Evolutionary conservation across 176 grass and related monocot genomes (phyloP).

Genomic region (Carex parvula): DNA sequence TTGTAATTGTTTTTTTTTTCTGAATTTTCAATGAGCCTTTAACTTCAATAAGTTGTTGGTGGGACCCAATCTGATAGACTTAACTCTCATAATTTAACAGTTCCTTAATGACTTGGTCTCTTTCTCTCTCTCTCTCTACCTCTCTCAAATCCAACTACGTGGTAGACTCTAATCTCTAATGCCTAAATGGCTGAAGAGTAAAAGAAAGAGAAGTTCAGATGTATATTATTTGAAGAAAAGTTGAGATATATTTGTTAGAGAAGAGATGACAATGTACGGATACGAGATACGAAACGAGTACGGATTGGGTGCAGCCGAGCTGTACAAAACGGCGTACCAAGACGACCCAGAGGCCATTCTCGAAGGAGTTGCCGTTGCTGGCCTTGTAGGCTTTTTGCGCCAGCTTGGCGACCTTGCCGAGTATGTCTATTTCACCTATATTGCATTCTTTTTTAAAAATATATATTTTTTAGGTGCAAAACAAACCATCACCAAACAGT

Average conservation of each 20-base stretch:
- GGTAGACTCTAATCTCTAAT: constrained; percentile 6
- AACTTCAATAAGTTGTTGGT: constrained; percentile 20
- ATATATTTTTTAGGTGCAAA: neutral
- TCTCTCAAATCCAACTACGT: constrained; percentile 19
- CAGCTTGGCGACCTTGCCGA: constrained; percentile 91
- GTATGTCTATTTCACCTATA: constrained; percentile 29
- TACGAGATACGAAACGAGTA: constrained; percentile 72
- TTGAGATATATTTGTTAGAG: neutral
- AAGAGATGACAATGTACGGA: constrained; percentile 62
- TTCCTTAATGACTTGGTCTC: constrained; percentile 5
- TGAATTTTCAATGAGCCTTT: constrained; percentile 12
- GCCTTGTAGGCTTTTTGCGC: constrained; percentile 73
- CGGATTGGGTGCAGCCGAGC: constrained; percentile 53
- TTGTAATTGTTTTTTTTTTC: neutral
- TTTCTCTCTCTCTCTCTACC: neutral
- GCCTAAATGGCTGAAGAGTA: constrained; percentile 25
- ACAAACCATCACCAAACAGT: neutral
- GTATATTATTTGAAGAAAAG: neutral
- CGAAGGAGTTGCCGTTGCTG: constrained; percentile 79
- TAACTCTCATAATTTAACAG: constrained; percentile 18
- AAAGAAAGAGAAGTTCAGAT: neutral
- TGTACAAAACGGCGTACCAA: constrained; percentile 49
- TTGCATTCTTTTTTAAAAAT: neutral
- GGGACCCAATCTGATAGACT: constrained; percentile 22
- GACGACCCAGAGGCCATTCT: constrained; percentile 75